Percentiles rank a stretch among this genome's conserved stretches.
Evolutionary conservation across 306 rosid genomes (phyloP).

Genomic region (Quercus glauca): DNA sequence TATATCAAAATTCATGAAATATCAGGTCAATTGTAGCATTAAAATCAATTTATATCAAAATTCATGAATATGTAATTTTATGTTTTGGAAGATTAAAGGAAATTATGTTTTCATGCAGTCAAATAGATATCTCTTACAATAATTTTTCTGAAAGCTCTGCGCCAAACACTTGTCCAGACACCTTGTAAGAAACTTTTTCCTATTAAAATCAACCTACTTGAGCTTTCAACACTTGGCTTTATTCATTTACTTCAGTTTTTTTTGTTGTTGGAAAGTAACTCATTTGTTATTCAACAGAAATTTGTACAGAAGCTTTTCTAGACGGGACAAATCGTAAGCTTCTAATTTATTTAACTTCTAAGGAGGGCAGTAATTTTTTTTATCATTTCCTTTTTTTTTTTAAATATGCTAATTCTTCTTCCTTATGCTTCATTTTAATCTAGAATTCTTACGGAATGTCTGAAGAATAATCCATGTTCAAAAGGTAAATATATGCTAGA

Average conservation of each 20-base stretch:
- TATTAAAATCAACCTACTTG: background rate
- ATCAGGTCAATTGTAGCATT: background rate
- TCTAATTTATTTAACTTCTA: background rate
- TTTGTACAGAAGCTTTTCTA: conserved; percentile 25
- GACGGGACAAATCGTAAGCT: conserved; percentile 19
- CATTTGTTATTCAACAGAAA: conserved; percentile 10
- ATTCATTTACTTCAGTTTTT: background rate
- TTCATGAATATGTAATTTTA: background rate
- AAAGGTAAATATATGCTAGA: conserved; percentile 1
- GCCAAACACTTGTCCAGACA: background rate
- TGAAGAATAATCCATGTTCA: conserved; percentile 10
- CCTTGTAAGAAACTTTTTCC: conserved; percentile 7
- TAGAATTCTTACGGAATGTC: conserved; percentile 10
- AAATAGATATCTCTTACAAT: conserved; percentile 22
- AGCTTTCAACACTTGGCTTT: background rate
- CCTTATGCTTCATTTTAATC: background rate
- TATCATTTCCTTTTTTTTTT: background rate
- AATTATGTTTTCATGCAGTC: conserved; percentile 5
- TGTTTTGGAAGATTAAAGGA: background rate
- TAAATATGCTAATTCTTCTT: background rate
- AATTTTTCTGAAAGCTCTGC: conserved; percentile 7
- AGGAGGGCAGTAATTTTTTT: background rate
- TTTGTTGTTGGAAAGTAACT: background rate
- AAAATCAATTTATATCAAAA: background rate
- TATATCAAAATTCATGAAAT: too few relatives aligned